phyloP scores from a whole-genome alignment of 1,284 basidiomycete genomes.

The Rhodotorula mucilaginosa region DNA sequence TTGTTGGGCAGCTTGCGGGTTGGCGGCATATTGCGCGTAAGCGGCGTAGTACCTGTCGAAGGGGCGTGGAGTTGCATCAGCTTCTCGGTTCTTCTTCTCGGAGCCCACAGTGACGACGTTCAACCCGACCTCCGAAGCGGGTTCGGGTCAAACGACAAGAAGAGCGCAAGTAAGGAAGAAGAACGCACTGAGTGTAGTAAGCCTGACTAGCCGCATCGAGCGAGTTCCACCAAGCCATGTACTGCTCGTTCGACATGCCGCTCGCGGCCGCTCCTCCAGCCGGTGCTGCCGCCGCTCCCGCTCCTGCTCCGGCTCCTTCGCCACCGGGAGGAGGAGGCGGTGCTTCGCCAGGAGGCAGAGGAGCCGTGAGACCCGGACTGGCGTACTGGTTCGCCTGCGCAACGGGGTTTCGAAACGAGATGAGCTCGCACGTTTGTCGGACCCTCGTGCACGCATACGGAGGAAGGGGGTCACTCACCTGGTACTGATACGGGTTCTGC shows the following conservation, averaged over 20 bases:
- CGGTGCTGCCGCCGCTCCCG: constrained; percentile 3
- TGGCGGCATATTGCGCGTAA: constrained; percentile 30
- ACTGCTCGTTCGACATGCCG: constrained; percentile 32
- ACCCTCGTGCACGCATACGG: neutral
- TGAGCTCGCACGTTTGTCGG: no score
- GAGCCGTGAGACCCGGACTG: constrained; percentile 35
- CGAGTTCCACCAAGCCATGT: constrained; percentile 38
- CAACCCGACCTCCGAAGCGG: no score
- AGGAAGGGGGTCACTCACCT: constrained; percentile 16
- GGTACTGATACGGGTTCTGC: constrained; percentile 25
- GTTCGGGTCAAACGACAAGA: no score
- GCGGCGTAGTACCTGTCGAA: constrained; percentile 34
- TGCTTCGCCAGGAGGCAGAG: constrained; percentile 37
- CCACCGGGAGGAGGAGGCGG: constrained; percentile 16
- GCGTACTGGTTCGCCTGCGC: constrained; percentile 30
- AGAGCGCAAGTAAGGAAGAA: neutral
- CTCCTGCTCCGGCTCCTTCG: neutral
- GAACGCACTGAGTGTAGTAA: constrained; percentile 39
- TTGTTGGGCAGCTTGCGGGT: constrained; percentile 1
- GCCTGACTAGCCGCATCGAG: constrained; percentile 36
- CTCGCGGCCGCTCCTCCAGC: constrained; percentile 11
- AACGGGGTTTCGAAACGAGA: no score
- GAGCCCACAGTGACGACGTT: no score
- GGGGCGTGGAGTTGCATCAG: no score
- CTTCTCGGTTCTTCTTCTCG: no score